Evolutionary conservation across 1,284 basidiomycete species (phyloP).

Genomic region (Sporisorium exsertum): DNA sequence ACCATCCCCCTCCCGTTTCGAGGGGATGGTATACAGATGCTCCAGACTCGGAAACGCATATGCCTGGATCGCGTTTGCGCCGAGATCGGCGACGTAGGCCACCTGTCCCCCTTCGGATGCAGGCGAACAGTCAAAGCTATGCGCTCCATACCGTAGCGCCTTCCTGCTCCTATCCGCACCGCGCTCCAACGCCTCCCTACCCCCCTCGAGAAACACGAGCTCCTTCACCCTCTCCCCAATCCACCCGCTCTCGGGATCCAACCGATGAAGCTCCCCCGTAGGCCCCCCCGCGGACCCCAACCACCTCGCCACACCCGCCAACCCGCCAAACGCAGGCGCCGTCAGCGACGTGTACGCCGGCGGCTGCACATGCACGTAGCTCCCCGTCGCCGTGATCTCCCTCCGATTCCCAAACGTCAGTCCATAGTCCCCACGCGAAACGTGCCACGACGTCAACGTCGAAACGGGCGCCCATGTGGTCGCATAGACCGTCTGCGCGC

Average conservation of each 20-base stretch:
- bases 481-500: constrained; percentile 49
- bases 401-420: constrained; percentile 21
- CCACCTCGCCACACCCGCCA: constrained; percentile 24
- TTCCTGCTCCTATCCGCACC: constrained; percentile 55
- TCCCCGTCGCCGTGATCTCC: constrained; percentile 55
- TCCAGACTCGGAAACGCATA: constrained; percentile 40
- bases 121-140: constrained; percentile 48
- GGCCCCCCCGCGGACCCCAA: constrained; percentile 62
- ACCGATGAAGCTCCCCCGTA: constrained; percentile 58
- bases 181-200: constrained; percentile 26
- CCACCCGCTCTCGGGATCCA: constrained; percentile 40
- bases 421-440: constrained; percentile 2
- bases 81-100: constrained; percentile 62
- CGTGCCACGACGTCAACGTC: constrained; percentile 51
- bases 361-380: constrained; percentile 59
- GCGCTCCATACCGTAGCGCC: constrained; percentile 56
- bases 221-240: constrained; percentile 48
- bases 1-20: constrained; percentile 48
- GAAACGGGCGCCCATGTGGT: constrained; percentile 56
- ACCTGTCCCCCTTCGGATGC: constrained; percentile 14
- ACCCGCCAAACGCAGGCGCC: constrained; percentile 47
- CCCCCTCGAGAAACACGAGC: constrained; percentile 50
- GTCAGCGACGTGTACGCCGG: constrained; percentile 34
- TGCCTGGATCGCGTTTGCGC: constrained; percentile 58
- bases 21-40: constrained; percentile 31